Evolutionary conservation across 192 early-diverging fungal species (phyloP), one percentile per base, ranked within the genome.

Genomic region (Gaertneriomyces sp.): DNA sequence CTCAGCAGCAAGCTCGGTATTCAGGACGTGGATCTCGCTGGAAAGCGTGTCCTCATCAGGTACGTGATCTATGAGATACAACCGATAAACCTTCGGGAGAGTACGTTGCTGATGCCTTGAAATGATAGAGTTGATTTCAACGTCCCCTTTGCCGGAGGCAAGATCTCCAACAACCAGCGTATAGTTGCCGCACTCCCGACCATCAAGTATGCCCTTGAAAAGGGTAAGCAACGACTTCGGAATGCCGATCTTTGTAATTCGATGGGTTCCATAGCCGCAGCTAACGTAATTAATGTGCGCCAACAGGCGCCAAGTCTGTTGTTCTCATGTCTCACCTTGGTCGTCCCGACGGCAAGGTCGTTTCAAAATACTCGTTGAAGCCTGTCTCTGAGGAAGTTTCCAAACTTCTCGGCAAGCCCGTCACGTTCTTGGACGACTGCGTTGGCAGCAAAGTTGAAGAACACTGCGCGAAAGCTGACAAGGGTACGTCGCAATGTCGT

Each of bases 321-420:
- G 86, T 99, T 42, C 85, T 99, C 57, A 96, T 96, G 93, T 88
- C 85, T 79, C 96, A 99, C 79, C 83, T 99, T 68, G 96, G 95
- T 61, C 93, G 96, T 60, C 96, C 96, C 67, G 91, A 97, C 71
- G 96, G 96, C 66, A 82, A 94, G 74, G 81, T 72, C 44, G 87
- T 88, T 8, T 65, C 84, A 49, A 97, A 99, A 81, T 93, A 90
- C 83, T 93, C 93, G 53, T 86, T 99, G 66, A 86, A 86, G 74
- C 96, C 96, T 19, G 90, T 97, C 39, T 88, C 93, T 38, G 85
- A 77, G 40, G 94, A 95, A 75, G 79, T 99, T 39, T 73, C 82
- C 61, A 78, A 70, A 38, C 87, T 96, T 19, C 82, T 99, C 12
- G 68, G 71, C 33, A 89, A 88, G 62, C 85, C 90, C 45, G 93